Evolutionary conservation across 306 rosid genomes (phyloP), one percentile per base, ranked within the genome.

Genomic region (Lagenaria siceraria): DNA sequence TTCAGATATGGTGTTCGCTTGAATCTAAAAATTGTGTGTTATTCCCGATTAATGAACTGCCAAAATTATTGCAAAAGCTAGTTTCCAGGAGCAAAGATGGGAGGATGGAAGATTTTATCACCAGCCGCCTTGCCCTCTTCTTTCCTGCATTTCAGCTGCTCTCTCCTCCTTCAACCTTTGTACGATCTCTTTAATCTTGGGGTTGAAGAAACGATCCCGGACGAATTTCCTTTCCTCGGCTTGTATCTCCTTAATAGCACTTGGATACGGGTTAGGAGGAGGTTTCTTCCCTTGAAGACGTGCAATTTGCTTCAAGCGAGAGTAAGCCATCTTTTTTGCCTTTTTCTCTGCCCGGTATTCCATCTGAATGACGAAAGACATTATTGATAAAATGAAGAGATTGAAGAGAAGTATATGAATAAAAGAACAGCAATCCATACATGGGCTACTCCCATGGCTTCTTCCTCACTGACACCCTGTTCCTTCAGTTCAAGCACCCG

Each of bases 231-330:
- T 87, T 90, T 92, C 97, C 84, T 81, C 85, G 21, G 92, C 93
- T 85, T 90, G 92, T 77, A 92, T 92, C 85, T 88, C 89, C 85
- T 82, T 86, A 80, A 90, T 25, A 42, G 87, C 86, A 65, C 91
- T 88, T 18, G 97, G 97, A 82, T 82, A 95, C 19, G 97, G 99
- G 83, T 90, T 91, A 33, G 91, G 91, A 82, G 96, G 99, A 72
- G 83, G 92, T 76, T 54, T 88, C 84, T 87, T 95, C 82, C 97
- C 97, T 84, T 86, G 91, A 84, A 83, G 86, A 76, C 87, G 90
- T 3, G 92, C 88, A 71, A 89, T 86, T 83, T 87, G 83, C 86
- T 90, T 95, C 88, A 92, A 77, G 8, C 86, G 88, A 8, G 65
- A 19, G 83, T 90, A 86, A 51, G 97, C 97, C 80, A 87, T 83